Conservation (phyloP, 495 filamentous ascomycete genomes). For the Rhizodiscina lignyota region DNA sequence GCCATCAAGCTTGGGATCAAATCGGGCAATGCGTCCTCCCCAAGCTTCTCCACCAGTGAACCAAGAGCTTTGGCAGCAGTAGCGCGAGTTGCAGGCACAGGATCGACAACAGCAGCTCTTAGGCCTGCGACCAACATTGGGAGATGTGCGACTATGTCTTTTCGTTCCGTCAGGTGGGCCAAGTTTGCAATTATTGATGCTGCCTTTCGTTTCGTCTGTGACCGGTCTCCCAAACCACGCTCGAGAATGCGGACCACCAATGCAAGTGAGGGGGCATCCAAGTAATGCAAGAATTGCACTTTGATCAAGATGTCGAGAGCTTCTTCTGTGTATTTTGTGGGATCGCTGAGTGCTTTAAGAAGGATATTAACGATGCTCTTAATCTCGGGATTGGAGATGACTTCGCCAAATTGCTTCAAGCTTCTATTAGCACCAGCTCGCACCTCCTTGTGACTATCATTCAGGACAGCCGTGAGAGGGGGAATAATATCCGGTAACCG, state of each 20-base stretch:
- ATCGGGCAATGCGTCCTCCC: slow-evolving; percentile 90
- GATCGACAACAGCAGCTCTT: slow-evolving; percentile 78
- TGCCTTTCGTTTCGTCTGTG: slow-evolving; percentile 85
- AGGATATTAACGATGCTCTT: slow-evolving; percentile 78
- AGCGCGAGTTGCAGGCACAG: slow-evolving; percentile 89
- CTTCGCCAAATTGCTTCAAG: slow-evolving; percentile 92
- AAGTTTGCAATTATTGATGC: slow-evolving; percentile 94
- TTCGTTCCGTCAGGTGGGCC: slow-evolving; percentile 90
- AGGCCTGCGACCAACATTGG: slow-evolving; percentile 85
- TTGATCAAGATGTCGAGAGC: slow-evolving; percentile 90
- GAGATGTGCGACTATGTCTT: slow-evolving; percentile 79
- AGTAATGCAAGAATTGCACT: slow-evolving; percentile 86
- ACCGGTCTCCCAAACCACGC: slow-evolving; percentile 76
- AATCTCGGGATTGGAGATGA: slow-evolving; percentile 95
- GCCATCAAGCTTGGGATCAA: slow-evolving; percentile 95
- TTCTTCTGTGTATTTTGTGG: slow-evolving; percentile 92
- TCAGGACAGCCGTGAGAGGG: slow-evolving; percentile 79
- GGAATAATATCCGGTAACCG: slow-evolving; percentile 94
- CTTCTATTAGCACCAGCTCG: slow-evolving; percentile 80
- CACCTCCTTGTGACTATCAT: slow-evolving; percentile 96
- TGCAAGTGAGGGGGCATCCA: slow-evolving; percentile 88
- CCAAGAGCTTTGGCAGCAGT: slow-evolving; percentile 93
- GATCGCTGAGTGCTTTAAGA: slow-evolving; percentile 91
- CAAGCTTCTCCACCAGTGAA: slow-evolving; percentile 89
- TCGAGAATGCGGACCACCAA: slow-evolving; percentile 90